phyloP scores from a whole-genome alignment of 2,329 filamentous ascomycete genomes.

The Apiospora koreana region DNA sequence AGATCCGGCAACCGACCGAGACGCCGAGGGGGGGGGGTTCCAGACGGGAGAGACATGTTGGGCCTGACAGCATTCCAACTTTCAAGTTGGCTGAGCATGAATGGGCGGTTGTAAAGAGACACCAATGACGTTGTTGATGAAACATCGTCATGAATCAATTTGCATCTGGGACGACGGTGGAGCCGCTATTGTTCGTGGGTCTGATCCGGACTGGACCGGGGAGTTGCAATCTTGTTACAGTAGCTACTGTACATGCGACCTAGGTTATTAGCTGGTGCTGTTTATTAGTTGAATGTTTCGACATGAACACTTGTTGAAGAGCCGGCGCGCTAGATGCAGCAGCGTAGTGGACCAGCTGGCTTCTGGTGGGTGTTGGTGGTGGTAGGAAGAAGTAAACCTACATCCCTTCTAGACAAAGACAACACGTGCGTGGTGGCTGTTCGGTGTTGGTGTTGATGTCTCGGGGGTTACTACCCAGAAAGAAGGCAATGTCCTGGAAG shows the following conservation, averaged over 20 bases:
- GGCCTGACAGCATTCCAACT: background rate
- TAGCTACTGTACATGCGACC: too few relatives aligned
- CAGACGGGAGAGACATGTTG: background rate
- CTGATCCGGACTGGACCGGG: background rate
- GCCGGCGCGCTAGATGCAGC: background rate
- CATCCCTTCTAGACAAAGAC: background rate
- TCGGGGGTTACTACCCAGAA: background rate
- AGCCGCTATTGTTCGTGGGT: background rate
- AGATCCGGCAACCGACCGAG: conserved; percentile 1
- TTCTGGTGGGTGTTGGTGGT: background rate
- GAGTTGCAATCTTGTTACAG: background rate
- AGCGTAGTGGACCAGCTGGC: too few relatives aligned
- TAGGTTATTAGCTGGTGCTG: background rate
- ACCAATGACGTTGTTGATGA: conserved; percentile 2
- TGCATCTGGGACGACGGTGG: background rate
- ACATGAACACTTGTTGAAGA: background rate
- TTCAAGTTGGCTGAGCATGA: background rate
- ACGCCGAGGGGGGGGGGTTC: background rate
- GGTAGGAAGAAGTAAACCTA: too few relatives aligned
- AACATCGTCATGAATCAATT: conserved; percentile 1
- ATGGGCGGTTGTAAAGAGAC: background rate
- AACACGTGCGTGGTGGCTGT: background rate
- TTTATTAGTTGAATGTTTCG: background rate
- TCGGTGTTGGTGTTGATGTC: background rate
- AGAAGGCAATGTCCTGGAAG: background rate